Evolutionary conservation across 2,329 filamentous ascomycete species (phyloP), one percentile per base, ranked within the genome.

Genomic region (Phyllosticta paracitricarpa): DNA sequence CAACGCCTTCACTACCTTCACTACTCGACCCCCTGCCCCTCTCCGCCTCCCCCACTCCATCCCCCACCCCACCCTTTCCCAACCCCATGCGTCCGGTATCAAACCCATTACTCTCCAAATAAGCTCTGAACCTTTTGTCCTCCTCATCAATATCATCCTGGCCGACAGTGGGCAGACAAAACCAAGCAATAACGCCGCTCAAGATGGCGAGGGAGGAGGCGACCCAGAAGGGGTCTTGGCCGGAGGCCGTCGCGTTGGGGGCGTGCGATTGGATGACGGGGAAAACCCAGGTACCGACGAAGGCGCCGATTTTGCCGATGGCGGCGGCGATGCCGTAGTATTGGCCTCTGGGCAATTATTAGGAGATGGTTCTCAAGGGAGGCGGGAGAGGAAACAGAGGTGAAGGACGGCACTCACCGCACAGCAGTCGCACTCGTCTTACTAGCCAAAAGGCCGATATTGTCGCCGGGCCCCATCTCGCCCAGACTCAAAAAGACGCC

Each of bases 181-280:
- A 83, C 8, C 88, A 76, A 1, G 84, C 83, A 28, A 92, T 72
- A 9, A 77, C 74, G 0, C 89, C 90, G 2, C 85, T 87, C 56
- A 96, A 78, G n/a, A 95, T 74, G 66, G 89, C 94, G 61, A 96
- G 74, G 25, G 83, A 79, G 51, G 86, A 88, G 1, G 86, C 87
- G n/a, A 97, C 89, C 73, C 86, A 96, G 77, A 96, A 97, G 0
- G 91, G 91, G 66, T 95, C 91, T 71, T 96, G 91, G 0, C 89
- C 89, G 4, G 81, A 79, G 22, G 83, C 71, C 22, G 70, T 68
- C 35, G 65, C 58, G 57, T 72, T 70, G n/a, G 69, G 65, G 2
- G 72, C 72, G 28, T 69, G 68, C 28, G 68, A 71, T 61, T 76
- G 80, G 22, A 82, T 75, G 63, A 91, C 83, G 0, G 88, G 87